phyloP scores from a whole-genome alignment of 306 rosid species.

The Cicer cuneatum region DNA sequence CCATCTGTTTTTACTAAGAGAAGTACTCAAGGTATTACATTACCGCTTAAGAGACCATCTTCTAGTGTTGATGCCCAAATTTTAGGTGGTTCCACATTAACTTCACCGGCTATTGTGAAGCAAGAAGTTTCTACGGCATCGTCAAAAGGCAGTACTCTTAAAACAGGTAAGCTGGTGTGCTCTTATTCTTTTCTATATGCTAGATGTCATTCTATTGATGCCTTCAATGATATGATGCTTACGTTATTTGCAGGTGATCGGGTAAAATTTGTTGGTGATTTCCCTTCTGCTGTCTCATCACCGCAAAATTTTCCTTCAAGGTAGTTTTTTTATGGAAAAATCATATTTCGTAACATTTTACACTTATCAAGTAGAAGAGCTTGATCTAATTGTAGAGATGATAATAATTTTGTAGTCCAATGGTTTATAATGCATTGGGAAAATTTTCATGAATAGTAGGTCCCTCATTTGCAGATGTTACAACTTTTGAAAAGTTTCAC shows the following conservation, averaged over 20 bases:
- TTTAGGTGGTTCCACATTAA: slow-evolving; percentile 75
- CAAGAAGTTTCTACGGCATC: slow-evolving; percentile 90
- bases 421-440: neutral
- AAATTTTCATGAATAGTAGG: slow-evolving; percentile 18
- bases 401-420: neutral
- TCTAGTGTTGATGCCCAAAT: slow-evolving; percentile 93
- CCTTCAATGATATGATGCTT: slow-evolving; percentile 25
- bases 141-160: slow-evolving; percentile 70
- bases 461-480: slow-evolving; percentile 5
- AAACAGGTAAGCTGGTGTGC: slow-evolving; percentile 59
- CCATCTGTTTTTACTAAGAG: slow-evolving; percentile 66
- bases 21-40: slow-evolving; percentile 54
- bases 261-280: slow-evolving; percentile 79
- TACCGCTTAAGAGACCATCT: slow-evolving; percentile 76
- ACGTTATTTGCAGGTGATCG: slow-evolving; percentile 75
- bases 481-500: neutral
- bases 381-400: slow-evolving; percentile 23
- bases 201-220: neutral
- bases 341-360: neutral
- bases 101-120: slow-evolving; percentile 76
- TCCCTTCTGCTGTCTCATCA: slow-evolving; percentile 55
- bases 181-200: neutral
- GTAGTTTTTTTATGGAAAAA: slow-evolving; percentile 49
- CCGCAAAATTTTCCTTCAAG: slow-evolving; percentile 63
- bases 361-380: neutral